Conservation (phyloP, 208 protist genomes). For the Leishmania lainsoni region DNA sequence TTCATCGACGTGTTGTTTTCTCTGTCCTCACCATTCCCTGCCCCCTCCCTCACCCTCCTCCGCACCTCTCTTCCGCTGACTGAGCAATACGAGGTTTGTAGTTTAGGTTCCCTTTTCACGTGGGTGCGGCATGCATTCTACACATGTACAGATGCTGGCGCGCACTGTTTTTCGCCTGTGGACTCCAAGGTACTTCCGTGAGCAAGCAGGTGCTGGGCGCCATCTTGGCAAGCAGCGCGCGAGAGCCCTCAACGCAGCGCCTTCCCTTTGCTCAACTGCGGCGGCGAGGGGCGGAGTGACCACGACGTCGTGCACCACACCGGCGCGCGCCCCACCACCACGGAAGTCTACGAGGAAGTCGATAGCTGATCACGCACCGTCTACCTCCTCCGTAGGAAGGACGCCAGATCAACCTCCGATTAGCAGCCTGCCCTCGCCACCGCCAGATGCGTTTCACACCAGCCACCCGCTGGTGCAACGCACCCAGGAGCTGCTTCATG, state of each 20-base stretch:
- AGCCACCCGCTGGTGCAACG: conserved; percentile 3
- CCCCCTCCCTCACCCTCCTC: background rate
- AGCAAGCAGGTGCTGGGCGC: background rate
- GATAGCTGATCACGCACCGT: background rate
- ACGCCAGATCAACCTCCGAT: background rate
- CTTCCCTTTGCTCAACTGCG: background rate
- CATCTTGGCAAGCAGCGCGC: conserved; percentile 6
- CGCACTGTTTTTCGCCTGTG: conserved; percentile 34
- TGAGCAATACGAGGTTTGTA: background rate
- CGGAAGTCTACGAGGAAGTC: background rate
- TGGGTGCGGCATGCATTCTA: no score
- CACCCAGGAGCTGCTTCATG: conserved; percentile 13
- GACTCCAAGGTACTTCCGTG: conserved; percentile 53
- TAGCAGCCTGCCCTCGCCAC: background rate
- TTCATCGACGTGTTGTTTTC: background rate
- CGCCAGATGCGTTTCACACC: background rate
- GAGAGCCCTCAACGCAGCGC: background rate
- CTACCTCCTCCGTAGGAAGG: background rate
- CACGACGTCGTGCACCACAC: background rate
- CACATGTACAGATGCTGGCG: conserved; percentile 35
- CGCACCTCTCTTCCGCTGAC: background rate
- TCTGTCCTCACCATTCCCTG: background rate
- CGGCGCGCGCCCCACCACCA: background rate
- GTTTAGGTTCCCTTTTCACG: background rate
- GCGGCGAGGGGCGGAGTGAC: background rate